Evolutionary conservation across 768 basidiomycete species (phyloP).

Genomic region (Mycena pura): DNA sequence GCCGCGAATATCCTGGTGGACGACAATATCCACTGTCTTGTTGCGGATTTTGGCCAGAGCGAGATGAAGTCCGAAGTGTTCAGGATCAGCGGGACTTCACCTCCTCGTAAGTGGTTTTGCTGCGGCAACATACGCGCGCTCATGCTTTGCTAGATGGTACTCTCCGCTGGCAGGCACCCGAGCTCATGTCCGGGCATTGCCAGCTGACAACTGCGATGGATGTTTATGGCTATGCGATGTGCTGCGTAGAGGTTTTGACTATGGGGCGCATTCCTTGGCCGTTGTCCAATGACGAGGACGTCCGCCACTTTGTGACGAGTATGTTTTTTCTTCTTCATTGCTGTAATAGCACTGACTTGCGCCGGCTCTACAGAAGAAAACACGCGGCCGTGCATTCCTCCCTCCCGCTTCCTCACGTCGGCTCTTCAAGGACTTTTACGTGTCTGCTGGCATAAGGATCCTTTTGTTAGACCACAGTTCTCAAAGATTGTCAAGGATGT

Average conservation of each 20-base stretch:
- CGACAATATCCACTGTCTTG: conserved; percentile 52
- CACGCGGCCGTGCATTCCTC: conserved; percentile 57
- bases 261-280: conserved; percentile 70
- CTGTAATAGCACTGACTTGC: conserved; percentile 13
- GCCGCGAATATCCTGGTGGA: conserved; percentile 35
- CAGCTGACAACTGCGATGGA: conserved; percentile 62
- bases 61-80: conserved; percentile 59
- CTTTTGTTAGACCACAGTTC: conserved; percentile 61
- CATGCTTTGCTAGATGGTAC: conserved; percentile 15
- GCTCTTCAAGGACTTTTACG: conserved; percentile 53
- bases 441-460: conserved; percentile 63
- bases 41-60: conserved; percentile 66
- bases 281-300: conserved; percentile 54
- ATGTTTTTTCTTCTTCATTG: conserved; percentile 24
- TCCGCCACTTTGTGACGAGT: conserved; percentile 61
- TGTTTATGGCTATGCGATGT: conserved; percentile 73
- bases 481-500: conserved; percentile 52
- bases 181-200: conserved; percentile 58
- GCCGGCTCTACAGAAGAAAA: conserved; percentile 48
- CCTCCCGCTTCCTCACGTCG: conserved; percentile 39
- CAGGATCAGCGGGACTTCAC: conserved; percentile 43
- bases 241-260: conserved; percentile 66
- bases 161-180: conserved; percentile 76
- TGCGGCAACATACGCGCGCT: conserved; percentile 13
- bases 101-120: conserved; percentile 32